Base-by-base conservation (phyloP, 805 yeast species). In the Millerago galiae region DNA sequence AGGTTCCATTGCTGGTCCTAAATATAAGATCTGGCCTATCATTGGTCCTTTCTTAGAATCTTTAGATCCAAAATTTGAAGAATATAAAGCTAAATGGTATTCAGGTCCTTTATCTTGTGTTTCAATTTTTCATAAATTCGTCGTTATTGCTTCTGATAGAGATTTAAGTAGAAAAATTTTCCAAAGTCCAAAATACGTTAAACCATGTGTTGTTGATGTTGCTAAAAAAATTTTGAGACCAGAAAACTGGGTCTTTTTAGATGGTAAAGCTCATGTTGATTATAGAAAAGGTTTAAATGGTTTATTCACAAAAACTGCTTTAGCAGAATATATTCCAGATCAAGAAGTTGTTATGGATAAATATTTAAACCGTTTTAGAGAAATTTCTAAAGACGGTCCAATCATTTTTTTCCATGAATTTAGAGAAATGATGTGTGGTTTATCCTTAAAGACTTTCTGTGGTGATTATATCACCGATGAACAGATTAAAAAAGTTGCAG, bases 171-270 rank as follows among this genome's bases (percentile, higher is more conserved):
- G 97, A 62, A 90, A 90, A 57, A 79, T 89, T 47, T 73, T 91
- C 55, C 81, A 78, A 58, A 79, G 95, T 15, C 95, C 96, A 32
- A 74, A 78, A 37, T 93, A 74, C 59, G 97, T 89, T 48, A 89
- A 89, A 65, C 99, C 99, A 6, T 93, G 99, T 69, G 96, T 93
- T 47, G 99, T 93, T 50, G 99, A 93, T 61, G 98, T 89, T 42
- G 99, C 99, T 16, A 74, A 81, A 49, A 93, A 93, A 67, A 87
- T 93, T 52, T 71, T 93, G 58, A 80, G 98, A 66, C 97, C 98
- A 37, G 74, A 91, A 36, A 93, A 91, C 71, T 93, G 99, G 99
- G 99, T 93, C 30, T 93, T 93, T 63, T 67, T 89, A 57, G 99
- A 93, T 59, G 99, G 99, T 54, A 89, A 89, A 67, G 95, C 81